Evolutionary conservation across 305 asterid species (phyloP).

Genomic region (Fraxinus xanthoxyloides): DNA sequence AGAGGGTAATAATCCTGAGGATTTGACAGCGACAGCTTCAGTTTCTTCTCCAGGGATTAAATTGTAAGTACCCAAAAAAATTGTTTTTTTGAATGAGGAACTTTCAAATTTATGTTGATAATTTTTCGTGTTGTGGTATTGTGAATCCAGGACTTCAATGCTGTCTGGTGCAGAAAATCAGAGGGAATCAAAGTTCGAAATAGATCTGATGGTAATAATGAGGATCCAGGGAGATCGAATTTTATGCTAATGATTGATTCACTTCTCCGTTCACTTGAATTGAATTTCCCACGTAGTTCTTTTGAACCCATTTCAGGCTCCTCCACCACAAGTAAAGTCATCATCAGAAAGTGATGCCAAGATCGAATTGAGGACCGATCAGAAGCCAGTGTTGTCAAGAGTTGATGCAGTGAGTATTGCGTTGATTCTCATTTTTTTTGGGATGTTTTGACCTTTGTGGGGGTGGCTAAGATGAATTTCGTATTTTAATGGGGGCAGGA

Average conservation of each 20-base stretch:
- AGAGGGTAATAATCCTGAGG: slow-evolving; percentile 43
- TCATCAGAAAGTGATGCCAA: slow-evolving; percentile 59
- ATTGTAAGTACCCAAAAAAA: slow-evolving; percentile 46
- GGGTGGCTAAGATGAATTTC: not conserved
- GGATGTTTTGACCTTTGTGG: slow-evolving; percentile 1
- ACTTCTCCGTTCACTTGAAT: not conserved
- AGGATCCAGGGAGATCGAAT: not conserved
- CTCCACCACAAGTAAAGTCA: slow-evolving; percentile 70
- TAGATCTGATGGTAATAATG: slow-evolving; percentile 44
- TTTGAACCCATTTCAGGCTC: slow-evolving; percentile 53
- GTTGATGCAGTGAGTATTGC: slow-evolving; percentile 37
- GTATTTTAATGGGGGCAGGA: slow-evolving; percentile 34
- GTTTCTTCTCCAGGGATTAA: slow-evolving; percentile 34
- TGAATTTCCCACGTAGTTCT: slow-evolving; percentile 16
- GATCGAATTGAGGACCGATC: slow-evolving; percentile 37
- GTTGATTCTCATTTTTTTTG: not conserved
- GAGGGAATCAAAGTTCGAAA: slow-evolving; percentile 43
- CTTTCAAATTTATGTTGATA: not conserved
- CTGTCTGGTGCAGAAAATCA: slow-evolving; percentile 27
- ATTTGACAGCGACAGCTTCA: slow-evolving; percentile 35
- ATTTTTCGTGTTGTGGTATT: slow-evolving; percentile 8
- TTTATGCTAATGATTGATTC: not conserved
- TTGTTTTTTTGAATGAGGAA: not conserved
- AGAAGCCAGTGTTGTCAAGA: slow-evolving; percentile 42
- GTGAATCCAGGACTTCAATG: slow-evolving; percentile 26